Base-by-base conservation (phyloP, 2,329 filamentous ascomycete species). In the Cryphonectria naterciae region DNA sequence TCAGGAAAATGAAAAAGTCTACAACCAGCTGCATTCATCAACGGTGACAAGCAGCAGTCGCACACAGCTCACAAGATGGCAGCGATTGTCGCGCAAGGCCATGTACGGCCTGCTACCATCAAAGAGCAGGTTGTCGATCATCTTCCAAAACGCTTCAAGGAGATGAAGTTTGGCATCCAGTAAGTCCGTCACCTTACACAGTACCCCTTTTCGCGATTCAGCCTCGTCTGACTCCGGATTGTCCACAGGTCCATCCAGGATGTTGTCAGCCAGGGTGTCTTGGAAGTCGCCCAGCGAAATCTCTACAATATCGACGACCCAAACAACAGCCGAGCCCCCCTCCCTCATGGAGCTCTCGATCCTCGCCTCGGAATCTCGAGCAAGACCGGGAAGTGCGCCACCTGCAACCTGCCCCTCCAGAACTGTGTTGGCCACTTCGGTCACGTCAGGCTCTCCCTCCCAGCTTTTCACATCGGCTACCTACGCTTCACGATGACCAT, bases 381-480 rank as follows among this genome's bases (percentile, higher is more conserved):
- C 79, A 98, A 98, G 82, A 87, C 84, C 4, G 92, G 89, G 35
- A 87, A 85, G 71, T 99, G 96, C 80, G 85, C 89, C 60, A 98
- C 96, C 19, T 99, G 96, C 79, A 89, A 93, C 64, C 89, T 95
- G 78, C 87, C 90, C 22, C 85, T 98, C 41, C 89, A 94, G 76
- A 90, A 92, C 74, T 99, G 96, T 81, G 96, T 94, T 76, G 96
- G 96, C 17, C 96, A 99, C 81, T 99, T 98, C 78, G 96, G 96
- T 63, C 92, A 98, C 81, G 92, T 99, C 77, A 91, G 93, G 77
- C 88, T 99, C 19, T 93, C 95, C 1, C 85, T 99, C 67, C 96
- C 96, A 4, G 94, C 92, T 60, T 98, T 98, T 78, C 96, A 99
- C 79, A 94, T 98, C 74, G 96, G 96, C 52, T 99, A 98, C 79